Conservation (phyloP, 2,329 filamentous ascomycete species). For the Camillea tinctor region DNA sequence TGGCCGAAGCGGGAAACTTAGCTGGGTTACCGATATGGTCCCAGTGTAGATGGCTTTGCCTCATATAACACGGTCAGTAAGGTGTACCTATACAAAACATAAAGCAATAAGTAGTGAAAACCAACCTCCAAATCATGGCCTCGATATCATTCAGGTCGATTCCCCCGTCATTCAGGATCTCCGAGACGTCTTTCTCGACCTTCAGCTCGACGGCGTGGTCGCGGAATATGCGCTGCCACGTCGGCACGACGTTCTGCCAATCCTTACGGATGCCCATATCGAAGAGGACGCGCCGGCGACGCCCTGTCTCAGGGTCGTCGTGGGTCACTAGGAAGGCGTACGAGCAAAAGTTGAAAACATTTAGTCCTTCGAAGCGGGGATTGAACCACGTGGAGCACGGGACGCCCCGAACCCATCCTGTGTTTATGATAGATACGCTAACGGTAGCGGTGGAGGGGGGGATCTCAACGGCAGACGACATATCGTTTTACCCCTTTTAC, state of each 20-base stretch:
- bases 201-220: background rate
- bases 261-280: conserved; percentile 8
- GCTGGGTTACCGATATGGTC: conserved; percentile 4
- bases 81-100: background rate
- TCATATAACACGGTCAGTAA: background rate
- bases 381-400: conserved; percentile 1
- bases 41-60: conserved; percentile 1
- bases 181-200: conserved; percentile 1
- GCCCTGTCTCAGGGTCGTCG: background rate
- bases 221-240: background rate
- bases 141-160: background rate
- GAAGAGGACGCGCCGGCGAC: conserved; percentile 3
- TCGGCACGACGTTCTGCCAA: conserved; percentile 1
- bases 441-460: background rate
- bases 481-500: background rate
- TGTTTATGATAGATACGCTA: background rate
- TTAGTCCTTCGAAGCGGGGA: conserved; percentile 2
- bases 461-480: background rate
- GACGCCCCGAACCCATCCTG: background rate
- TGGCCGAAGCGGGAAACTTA: conserved; percentile 5
- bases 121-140: conserved; percentile 3
- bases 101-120: background rate
- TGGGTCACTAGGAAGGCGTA: conserved; percentile 6
- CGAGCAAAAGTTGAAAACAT: conserved; percentile 1
- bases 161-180: background rate